These are phyloP conservation scores for Thuja plicata DNA, from an alignment of 83 land plant species.

Conservation along the genomic window DNA sequence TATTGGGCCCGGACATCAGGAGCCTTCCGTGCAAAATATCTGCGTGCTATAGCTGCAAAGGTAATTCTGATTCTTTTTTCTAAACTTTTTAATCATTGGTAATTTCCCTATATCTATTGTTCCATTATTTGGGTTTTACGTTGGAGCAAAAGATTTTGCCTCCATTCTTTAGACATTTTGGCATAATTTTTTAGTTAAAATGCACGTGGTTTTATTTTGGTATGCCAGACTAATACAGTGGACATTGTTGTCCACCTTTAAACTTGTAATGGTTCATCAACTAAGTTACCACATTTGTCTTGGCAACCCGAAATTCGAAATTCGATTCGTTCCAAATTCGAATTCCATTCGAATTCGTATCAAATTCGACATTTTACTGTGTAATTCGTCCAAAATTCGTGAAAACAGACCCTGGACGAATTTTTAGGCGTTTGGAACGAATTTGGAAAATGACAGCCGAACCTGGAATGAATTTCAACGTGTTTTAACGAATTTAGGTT, in stretches of 20 bases:
- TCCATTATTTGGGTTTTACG: background rate
- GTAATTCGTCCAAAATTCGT: too few relatives aligned
- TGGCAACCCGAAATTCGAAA: too few relatives aligned
- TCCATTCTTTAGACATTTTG: background rate
- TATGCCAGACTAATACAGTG: background rate
- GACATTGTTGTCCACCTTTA: background rate
- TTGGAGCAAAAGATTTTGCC: background rate
- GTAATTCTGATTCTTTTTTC: slow-evolving; percentile 18
- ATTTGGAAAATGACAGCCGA: too few relatives aligned
- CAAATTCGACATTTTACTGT: too few relatives aligned
- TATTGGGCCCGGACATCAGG: slow-evolving; percentile 83
- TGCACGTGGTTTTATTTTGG: background rate
- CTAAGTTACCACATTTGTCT: too few relatives aligned
- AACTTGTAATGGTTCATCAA: background rate
- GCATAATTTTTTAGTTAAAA: background rate
- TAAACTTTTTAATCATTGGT: background rate
- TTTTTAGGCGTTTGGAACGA: too few relatives aligned
- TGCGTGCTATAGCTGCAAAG: slow-evolving; percentile 79
- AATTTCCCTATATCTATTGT: background rate
- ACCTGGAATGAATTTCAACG: too few relatives aligned
- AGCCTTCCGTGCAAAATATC: slow-evolving; percentile 60
- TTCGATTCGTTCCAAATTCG: too few relatives aligned
- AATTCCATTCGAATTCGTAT: too few relatives aligned
- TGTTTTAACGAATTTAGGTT: too few relatives aligned
- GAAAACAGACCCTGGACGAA: too few relatives aligned